A percentile compares a stretch with the other conserved stretches of the same genome.
Conservation (phyloP, 2,329 filamentous ascomycete genomes). For the Esteya vermicola region DNA sequence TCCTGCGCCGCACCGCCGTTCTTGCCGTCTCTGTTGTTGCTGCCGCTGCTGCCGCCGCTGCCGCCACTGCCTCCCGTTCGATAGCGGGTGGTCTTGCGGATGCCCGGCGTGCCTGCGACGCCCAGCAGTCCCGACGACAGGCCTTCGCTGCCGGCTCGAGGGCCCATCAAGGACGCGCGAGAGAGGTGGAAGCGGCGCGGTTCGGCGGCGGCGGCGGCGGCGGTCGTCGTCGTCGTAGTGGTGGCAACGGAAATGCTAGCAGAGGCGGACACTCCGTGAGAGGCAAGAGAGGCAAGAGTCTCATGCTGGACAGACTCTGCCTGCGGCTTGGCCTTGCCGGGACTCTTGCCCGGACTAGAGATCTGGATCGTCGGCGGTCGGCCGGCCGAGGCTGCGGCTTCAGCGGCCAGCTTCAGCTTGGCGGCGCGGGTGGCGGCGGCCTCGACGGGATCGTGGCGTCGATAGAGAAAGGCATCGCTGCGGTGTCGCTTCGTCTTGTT, state of each 20-base stretch:
- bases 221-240: neutral
- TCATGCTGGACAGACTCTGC: too few species aligned
- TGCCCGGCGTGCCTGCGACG: constrained; percentile 14
- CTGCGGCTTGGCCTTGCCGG: constrained; percentile 12
- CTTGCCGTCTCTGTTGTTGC: too few species aligned
- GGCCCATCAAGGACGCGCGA: constrained; percentile 7
- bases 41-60: neutral
- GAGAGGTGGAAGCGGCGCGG: constrained; percentile 43
- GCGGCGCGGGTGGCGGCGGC: constrained; percentile 5
- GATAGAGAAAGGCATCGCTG: constrained; percentile 40
- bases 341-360: constrained; percentile 27
- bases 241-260: neutral
- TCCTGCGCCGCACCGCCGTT: too few species aligned
- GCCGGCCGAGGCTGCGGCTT: constrained; percentile 12
- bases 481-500: constrained; percentile 37
- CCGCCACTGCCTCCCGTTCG: neutral
- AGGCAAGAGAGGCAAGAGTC: too few species aligned
- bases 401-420: constrained; percentile 11
- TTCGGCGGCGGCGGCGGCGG: constrained; percentile 12
- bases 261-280: too few species aligned
- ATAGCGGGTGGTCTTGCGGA: constrained; percentile 20
- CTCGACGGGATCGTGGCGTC: constrained; percentile 27
- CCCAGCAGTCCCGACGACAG: constrained; percentile 16
- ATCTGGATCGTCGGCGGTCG: constrained; percentile 25
- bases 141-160: constrained; percentile 15